A percentile compares a stretch with the other conserved stretches of the same genome.
Evolutionary conservation across 768 basidiomycete genomes (phyloP).

Genomic region (Hirschioporus abietinus): DNA sequence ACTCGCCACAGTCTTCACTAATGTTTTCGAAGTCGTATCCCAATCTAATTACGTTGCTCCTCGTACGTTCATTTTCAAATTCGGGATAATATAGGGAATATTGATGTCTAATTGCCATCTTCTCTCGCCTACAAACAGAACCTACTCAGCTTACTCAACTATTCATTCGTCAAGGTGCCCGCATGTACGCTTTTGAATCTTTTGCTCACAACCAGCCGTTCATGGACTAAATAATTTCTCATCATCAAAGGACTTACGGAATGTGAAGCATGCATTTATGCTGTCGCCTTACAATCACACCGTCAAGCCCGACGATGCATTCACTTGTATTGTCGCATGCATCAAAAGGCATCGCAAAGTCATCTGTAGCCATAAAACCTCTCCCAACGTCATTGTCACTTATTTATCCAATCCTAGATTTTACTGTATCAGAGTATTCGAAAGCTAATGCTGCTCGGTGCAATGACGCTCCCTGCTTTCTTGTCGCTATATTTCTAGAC

Average conservation of each 20-base stretch:
- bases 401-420: neutral
- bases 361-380: neutral
- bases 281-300: neutral
- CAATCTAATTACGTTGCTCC: constrained; percentile 72
- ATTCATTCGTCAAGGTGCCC: constrained; percentile 53
- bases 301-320: neutral
- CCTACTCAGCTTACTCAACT: constrained; percentile 51
- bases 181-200: constrained; percentile 48
- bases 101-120: neutral
- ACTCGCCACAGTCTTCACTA: constrained; percentile 69
- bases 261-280: constrained; percentile 3
- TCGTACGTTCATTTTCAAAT: constrained; percentile 43
- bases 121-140: constrained; percentile 24
- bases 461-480: neutral
- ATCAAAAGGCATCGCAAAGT: neutral
- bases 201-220: constrained; percentile 2
- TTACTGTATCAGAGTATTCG: neutral
- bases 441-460: neutral
- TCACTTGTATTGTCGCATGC: neutral
- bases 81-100: neutral
- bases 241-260: constrained; percentile 5
- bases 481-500: neutral
- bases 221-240: neutral
- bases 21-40: constrained; percentile 73
- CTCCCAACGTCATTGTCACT: neutral